phyloP scores from a whole-genome alignment of 495 filamentous ascomycete genomes.

The Parathielavia appendiculata region DNA sequence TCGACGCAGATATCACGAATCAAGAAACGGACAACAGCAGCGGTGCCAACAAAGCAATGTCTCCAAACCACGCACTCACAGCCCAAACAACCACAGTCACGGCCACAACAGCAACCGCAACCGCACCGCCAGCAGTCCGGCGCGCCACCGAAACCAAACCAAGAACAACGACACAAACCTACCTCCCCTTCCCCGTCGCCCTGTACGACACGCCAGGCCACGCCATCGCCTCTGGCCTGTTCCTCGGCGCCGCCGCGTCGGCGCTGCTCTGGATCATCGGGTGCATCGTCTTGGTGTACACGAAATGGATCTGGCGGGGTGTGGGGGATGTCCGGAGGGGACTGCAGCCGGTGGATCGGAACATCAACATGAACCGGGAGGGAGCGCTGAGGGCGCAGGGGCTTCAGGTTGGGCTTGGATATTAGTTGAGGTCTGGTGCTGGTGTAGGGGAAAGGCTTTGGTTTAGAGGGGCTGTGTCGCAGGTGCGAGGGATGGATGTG shows the following conservation, averaged over 20 bases:
- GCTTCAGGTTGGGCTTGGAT: background rate
- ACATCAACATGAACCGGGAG: too few relatives aligned
- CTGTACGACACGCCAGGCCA: conserved; percentile 3
- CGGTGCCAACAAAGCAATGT: too few relatives aligned
- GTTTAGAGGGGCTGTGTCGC: too few relatives aligned
- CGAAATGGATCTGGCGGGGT: background rate
- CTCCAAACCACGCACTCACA: too few relatives aligned
- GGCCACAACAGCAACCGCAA: background rate
- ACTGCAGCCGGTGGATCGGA: too few relatives aligned
- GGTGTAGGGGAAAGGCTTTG: too few relatives aligned
- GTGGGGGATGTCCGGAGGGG: background rate
- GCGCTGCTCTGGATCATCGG: background rate
- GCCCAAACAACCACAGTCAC: background rate
- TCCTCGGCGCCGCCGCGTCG: background rate
- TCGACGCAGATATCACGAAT: too few relatives aligned
- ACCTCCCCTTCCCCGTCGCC: background rate
- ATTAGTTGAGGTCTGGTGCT: background rate
- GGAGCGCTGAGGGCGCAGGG: background rate
- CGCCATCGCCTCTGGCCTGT: conserved; percentile 4
- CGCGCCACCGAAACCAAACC: too few relatives aligned
- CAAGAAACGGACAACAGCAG: too few relatives aligned
- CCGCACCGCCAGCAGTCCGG: background rate
- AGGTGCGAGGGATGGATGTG: too few relatives aligned
- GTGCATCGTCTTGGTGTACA: background rate
- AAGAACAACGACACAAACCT: background rate